Percentiles rank a stretch among this genome's conserved stretches.
Conservation (phyloP, 345 rosid genomes). For the Nasturtium officinale region DNA sequence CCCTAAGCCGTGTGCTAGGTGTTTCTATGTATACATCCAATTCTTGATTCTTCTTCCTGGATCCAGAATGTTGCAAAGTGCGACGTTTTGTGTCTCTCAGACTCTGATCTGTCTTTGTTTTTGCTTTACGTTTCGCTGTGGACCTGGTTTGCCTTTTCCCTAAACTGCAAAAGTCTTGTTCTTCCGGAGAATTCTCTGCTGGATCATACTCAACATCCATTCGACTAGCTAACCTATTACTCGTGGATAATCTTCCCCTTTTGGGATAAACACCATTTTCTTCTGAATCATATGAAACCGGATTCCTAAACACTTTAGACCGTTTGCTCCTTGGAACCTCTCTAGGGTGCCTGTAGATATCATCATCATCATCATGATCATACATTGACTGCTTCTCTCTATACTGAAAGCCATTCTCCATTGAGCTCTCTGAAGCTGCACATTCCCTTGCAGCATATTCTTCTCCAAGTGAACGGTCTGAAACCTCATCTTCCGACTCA, state of each 20-base stretch:
- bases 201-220: constrained; percentile 50
- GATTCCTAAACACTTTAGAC: constrained; percentile 43
- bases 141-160: constrained; percentile 30
- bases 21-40: constrained; percentile 55
- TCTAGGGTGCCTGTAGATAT: constrained; percentile 43
- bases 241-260: constrained; percentile 38
- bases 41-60: constrained; percentile 48
- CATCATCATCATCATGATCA: constrained; percentile 42
- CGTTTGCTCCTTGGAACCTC: constrained; percentile 55
- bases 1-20: constrained; percentile 78
- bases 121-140: constrained; percentile 43
- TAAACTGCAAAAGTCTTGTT: neutral
- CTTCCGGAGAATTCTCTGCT: constrained; percentile 37
- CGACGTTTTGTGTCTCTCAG: constrained; percentile 34
- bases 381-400: constrained; percentile 48
- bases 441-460: constrained; percentile 47
- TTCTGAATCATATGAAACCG: constrained; percentile 48
- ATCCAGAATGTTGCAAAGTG: constrained; percentile 25
- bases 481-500: constrained; percentile 54
- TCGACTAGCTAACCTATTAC: constrained; percentile 34
- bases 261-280: constrained; percentile 40
- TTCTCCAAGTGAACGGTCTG: constrained; percentile 56
- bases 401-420: constrained; percentile 41
- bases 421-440: constrained; percentile 59
- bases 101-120: constrained; percentile 38